These are phyloP conservation scores for Calophaca sinica DNA, from an alignment of 306 rosid genomes.

Conservation along the genomic window DNA sequence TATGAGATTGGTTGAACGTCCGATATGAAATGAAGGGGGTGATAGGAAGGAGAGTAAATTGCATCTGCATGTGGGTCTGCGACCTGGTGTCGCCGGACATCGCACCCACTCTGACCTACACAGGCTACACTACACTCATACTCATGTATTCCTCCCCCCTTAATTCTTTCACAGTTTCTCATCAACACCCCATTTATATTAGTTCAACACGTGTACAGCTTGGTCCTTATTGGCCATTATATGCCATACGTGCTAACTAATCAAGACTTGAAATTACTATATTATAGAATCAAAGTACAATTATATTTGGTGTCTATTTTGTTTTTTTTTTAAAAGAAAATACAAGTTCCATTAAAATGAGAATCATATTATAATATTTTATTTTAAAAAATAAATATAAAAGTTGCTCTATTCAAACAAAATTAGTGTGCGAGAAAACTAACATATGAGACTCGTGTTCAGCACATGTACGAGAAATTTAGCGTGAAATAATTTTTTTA, in stretches of 20 bases:
- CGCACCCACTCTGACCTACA: conserved; percentile 54
- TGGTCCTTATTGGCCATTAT: conserved; percentile 41
- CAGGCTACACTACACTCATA: conserved; percentile 25
- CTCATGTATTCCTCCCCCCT: conserved; percentile 45
- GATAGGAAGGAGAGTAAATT: conserved; percentile 9
- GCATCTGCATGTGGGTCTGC: conserved; percentile 61
- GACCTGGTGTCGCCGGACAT: conserved; percentile 64
- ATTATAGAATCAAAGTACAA: too few relatives aligned
- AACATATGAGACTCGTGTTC: too few relatives aligned
- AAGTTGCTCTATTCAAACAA: not conserved
- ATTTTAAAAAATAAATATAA: not conserved
- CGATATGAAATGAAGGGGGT: not conserved
- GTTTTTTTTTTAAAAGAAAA: not conserved
- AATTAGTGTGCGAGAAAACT: not conserved
- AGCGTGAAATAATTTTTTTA: too few relatives aligned
- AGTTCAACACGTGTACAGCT: conserved; percentile 70
- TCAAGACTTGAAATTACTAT: not conserved
- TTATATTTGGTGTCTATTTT: not conserved
- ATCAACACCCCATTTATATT: conserved; percentile 36
- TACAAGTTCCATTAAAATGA: not conserved
- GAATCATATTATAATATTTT: conserved; percentile 3
- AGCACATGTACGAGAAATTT: too few relatives aligned
- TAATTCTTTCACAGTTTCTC: conserved; percentile 43
- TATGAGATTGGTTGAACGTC: conserved; percentile 12
- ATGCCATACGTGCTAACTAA: conserved; percentile 39